Conservation (phyloP, 805 yeast species). For the Suhomyces sp. region DNA sequence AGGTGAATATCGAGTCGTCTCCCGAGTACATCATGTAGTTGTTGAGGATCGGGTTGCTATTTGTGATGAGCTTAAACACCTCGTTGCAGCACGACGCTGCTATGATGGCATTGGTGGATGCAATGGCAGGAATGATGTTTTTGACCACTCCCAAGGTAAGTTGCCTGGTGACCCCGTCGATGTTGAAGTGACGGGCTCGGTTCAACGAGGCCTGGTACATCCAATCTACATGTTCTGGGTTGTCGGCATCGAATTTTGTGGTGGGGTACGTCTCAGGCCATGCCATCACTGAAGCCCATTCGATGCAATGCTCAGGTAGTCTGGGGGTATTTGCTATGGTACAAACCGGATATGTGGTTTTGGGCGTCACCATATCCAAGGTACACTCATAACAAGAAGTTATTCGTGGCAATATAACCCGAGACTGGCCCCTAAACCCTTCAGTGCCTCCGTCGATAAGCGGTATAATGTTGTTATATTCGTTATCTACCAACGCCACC, state of each 20-base stretch:
- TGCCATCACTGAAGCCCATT: conserved; percentile 76
- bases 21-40: conserved; percentile 91
- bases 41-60: conserved; percentile 60
- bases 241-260: conserved; percentile 62
- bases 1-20: conserved; percentile 70
- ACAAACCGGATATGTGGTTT: conserved; percentile 78
- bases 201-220: conserved; percentile 50
- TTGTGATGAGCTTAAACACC: conserved; percentile 73
- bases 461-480: conserved; percentile 34
- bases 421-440: conserved; percentile 87
- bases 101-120: conserved; percentile 88
- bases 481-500: conserved; percentile 57
- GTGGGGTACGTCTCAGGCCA: conserved; percentile 59
- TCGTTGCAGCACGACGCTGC: conserved; percentile 90
- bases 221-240: conserved; percentile 61
- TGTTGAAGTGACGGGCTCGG: conserved; percentile 65
- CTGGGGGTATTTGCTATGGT: conserved; percentile 95
- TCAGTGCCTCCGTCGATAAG: conserved; percentile 94
- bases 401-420: conserved; percentile 80
- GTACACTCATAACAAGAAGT: conserved; percentile 95
- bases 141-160: conserved; percentile 86
- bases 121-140: conserved; percentile 89
- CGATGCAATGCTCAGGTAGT: conserved; percentile 89
- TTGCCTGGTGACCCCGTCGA: conserved; percentile 69
- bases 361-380: conserved; percentile 63